phyloP scores from a whole-genome alignment of 331 rosid genomes.

The Pyracantha coccinea region DNA sequence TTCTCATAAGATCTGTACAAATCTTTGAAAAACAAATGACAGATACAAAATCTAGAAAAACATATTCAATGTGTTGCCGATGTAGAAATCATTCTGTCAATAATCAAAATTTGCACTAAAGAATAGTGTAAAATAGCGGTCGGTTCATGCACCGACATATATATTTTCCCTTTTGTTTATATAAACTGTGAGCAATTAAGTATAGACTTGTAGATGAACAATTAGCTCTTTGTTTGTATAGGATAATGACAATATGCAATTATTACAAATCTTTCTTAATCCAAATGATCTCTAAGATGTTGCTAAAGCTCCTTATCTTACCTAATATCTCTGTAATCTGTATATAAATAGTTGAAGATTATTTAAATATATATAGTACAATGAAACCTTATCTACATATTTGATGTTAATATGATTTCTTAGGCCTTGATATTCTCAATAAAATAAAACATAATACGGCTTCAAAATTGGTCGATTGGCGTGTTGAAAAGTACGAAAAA shows the following conservation, averaged over 20 bases:
- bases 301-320: not conserved
- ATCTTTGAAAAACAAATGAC: too few relatives aligned
- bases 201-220: too few relatives aligned
- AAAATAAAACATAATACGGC: not conserved
- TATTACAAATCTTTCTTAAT: not conserved
- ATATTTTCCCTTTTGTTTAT: too few relatives aligned
- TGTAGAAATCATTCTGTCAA: not conserved
- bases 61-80: not conserved
- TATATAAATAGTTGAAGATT: not conserved
- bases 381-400: slow-evolving; percentile 1
- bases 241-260: too few relatives aligned
- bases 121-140: not conserved
- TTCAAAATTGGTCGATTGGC: not conserved
- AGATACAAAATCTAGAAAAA: too few relatives aligned
- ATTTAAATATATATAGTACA: slow-evolving; percentile 15
- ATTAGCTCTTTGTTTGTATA: too few relatives aligned
- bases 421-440: slow-evolving; percentile 4
- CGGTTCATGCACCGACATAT: not conserved
- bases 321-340: slow-evolving; percentile 12
- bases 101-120: not conserved
- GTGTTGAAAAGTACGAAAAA: not conserved
- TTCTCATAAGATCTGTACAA: too few relatives aligned
- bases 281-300: not conserved
- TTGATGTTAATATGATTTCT: slow-evolving; percentile 23
- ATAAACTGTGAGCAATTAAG: too few relatives aligned